Evolutionary conservation across 2,329 filamentous ascomycete species (phyloP).

Genomic region (Dactylellina parvicollis): DNA sequence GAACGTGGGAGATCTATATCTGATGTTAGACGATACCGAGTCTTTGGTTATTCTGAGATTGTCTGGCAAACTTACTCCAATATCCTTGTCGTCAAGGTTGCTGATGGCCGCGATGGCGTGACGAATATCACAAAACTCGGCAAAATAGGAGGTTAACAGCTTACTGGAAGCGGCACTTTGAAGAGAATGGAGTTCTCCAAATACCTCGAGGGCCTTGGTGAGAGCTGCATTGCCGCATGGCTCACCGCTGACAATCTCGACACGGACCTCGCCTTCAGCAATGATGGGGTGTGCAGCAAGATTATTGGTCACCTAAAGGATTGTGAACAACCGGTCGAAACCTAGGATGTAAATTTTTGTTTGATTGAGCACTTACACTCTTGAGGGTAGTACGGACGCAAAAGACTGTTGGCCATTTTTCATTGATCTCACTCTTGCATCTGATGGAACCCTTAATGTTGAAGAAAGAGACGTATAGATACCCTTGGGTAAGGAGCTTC

Average conservation of each 20-base stretch:
- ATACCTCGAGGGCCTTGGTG: not conserved
- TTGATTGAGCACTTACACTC: slow-evolving; percentile 15
- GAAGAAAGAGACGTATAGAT: slow-evolving; percentile 33
- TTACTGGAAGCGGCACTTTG: slow-evolving; percentile 63
- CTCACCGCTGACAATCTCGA: slow-evolving; percentile 15
- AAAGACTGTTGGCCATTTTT: slow-evolving; percentile 11
- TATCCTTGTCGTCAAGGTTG: slow-evolving; percentile 61
- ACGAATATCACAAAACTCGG: slow-evolving; percentile 67
- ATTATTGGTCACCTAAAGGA: slow-evolving; percentile 9
- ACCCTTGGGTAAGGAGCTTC: slow-evolving; percentile 16
- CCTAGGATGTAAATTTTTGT: too few relatives aligned
- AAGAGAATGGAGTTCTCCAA: slow-evolving; percentile 67
- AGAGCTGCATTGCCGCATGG: not conserved
- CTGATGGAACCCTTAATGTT: slow-evolving; percentile 18
- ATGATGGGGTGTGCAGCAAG: slow-evolving; percentile 16
- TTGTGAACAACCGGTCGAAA: not conserved
- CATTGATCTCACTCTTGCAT: not conserved
- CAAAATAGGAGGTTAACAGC: slow-evolving; percentile 64
- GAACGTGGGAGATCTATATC: slow-evolving; percentile 59
- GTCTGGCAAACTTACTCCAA: slow-evolving; percentile 54
- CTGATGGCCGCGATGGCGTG: slow-evolving; percentile 63
- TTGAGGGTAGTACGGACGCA: slow-evolving; percentile 16
- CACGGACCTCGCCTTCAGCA: slow-evolving; percentile 20
- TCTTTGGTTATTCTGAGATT: too few relatives aligned
- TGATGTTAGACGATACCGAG: slow-evolving; percentile 38